phyloP scores from a whole-genome alignment of 1,139 yeast genomes.

The Yamadazyma mexicana region DNA sequence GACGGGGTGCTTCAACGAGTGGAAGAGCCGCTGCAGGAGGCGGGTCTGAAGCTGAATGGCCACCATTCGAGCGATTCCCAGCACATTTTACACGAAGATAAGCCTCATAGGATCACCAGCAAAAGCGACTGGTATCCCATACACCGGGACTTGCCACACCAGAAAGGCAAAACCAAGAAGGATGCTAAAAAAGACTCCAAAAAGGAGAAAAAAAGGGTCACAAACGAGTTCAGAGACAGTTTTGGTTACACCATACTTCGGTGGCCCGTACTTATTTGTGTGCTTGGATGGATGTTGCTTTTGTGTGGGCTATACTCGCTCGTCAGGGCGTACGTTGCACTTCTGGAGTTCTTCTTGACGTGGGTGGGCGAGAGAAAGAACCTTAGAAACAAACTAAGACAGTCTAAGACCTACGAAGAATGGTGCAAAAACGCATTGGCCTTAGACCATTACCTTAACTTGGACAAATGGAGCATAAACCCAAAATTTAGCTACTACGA shows the following conservation, averaged over 20 bases:
- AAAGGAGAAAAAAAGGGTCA: conserved; percentile 21
- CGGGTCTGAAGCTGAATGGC: too few relatives aligned
- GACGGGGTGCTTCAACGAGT: conserved; percentile 1
- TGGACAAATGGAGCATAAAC: conserved; percentile 64
- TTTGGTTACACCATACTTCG: conserved; percentile 55
- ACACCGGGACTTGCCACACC: conserved; percentile 4
- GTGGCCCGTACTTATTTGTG: conserved; percentile 62
- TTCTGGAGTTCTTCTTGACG: conserved; percentile 57
- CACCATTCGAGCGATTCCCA: too few relatives aligned
- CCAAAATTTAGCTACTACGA: conserved; percentile 71
- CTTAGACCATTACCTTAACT: conserved; percentile 57
- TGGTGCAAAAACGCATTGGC: conserved; percentile 61
- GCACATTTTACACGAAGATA: too few relatives aligned
- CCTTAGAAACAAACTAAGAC: conserved; percentile 50
- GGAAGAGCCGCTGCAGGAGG: too few relatives aligned
- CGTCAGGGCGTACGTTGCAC: conserved; percentile 62
- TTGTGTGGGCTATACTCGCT: conserved; percentile 51
- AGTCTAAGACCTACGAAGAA: conserved; percentile 53
- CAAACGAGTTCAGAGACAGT: conserved; percentile 47
- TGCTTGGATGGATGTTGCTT: conserved; percentile 53
- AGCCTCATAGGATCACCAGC: conserved; percentile 48
- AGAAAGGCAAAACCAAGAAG: conserved; percentile 3
- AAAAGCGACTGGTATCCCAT: conserved; percentile 73
- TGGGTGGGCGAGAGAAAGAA: conserved; percentile 60
- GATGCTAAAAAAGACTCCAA: conserved; percentile 3